Evolutionary conservation across 495 filamentous ascomycete species (phyloP).

Genomic region (Lichenothelia convexa): DNA sequence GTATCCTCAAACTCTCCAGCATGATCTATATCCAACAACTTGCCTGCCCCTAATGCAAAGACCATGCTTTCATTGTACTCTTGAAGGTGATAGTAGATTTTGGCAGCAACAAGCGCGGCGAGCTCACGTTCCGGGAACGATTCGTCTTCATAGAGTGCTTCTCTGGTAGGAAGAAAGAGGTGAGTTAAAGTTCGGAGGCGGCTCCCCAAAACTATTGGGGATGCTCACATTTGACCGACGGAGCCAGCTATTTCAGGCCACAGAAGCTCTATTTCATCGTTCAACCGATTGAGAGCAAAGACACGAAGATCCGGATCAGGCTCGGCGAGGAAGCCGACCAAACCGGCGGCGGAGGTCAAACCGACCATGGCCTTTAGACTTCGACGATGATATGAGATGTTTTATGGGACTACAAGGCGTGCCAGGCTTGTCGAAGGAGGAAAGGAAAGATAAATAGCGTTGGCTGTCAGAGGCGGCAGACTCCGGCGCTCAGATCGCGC

Average conservation of each 20-base stretch:
- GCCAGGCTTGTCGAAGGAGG: too few species aligned
- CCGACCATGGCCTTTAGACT: too few species aligned
- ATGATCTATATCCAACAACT: conserved; percentile 81
- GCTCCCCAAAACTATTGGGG: too few species aligned
- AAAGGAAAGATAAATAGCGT: too few species aligned
- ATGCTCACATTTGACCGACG: conserved; percentile 76
- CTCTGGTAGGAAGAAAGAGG: conserved; percentile 34
- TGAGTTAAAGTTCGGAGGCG: too few species aligned
- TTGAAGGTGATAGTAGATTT: conserved; percentile 96
- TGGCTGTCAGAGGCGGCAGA: too few species aligned
- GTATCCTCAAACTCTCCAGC: conserved; percentile 97
- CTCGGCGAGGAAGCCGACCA: conserved; percentile 90
- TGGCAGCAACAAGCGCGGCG: conserved; percentile 84
- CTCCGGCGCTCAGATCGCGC: too few species aligned
- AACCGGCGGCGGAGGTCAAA: conserved; percentile 80
- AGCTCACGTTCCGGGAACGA: conserved; percentile 84
- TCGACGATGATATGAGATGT: too few species aligned
- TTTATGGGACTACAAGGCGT: too few species aligned
- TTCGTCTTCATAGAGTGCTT: conserved; percentile 94
- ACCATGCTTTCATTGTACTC: conserved; percentile 99
- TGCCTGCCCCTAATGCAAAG: conserved; percentile 87
- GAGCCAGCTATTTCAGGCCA: conserved; percentile 93
- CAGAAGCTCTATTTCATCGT: conserved; percentile 85
- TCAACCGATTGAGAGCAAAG: conserved; percentile 83
- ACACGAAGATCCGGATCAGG: conserved; percentile 81